phyloP scores from a whole-genome alignment of 306 rosid species.

The Delonix regia region DNA sequence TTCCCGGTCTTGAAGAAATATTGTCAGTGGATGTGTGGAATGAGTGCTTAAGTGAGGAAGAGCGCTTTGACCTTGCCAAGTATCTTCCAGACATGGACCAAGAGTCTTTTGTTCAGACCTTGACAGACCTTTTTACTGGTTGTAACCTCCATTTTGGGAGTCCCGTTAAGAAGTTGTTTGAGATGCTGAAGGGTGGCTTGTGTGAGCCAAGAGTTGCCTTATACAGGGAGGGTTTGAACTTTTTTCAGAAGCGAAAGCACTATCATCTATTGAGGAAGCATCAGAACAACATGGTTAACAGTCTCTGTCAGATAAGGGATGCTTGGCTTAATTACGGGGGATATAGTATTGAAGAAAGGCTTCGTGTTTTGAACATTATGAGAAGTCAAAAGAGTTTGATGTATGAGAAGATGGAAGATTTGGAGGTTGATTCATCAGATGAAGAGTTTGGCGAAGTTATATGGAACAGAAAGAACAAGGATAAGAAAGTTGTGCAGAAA shows the following conservation, averaged over 20 bases:
- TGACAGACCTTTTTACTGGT: slow-evolving; percentile 81
- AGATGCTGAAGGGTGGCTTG: slow-evolving; percentile 91
- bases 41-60: slow-evolving; percentile 85
- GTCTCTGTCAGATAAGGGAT: slow-evolving; percentile 90
- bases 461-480: slow-evolving; percentile 61
- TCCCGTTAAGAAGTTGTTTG: slow-evolving; percentile 78
- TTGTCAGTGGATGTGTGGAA: slow-evolving; percentile 93
- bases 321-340: slow-evolving; percentile 93
- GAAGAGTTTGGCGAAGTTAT: slow-evolving; percentile 72
- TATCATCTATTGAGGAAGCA: slow-evolving; percentile 90
- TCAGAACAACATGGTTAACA: slow-evolving; percentile 87
- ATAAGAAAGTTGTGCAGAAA: slow-evolving; percentile 57
- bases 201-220: slow-evolving; percentile 98
- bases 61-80: slow-evolving; percentile 79
- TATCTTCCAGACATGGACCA: slow-evolving; percentile 94
- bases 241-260: slow-evolving; percentile 80
- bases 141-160: slow-evolving; percentile 88
- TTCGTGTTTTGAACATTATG: slow-evolving; percentile 84
- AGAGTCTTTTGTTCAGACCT: slow-evolving; percentile 67
- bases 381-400: slow-evolving; percentile 88
- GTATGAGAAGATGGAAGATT: slow-evolving; percentile 76
- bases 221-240: slow-evolving; percentile 82
- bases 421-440: slow-evolving; percentile 73
- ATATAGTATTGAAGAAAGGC: slow-evolving; percentile 91
- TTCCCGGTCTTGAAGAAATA: slow-evolving; percentile 77